A percentile compares a stretch with the other conserved stretches of the same genome.
These are phyloP conservation scores for Fusarium nematophilum DNA, from an alignment of 2,329 filamentous ascomycete genomes.

Conservation along the genomic window DNA sequence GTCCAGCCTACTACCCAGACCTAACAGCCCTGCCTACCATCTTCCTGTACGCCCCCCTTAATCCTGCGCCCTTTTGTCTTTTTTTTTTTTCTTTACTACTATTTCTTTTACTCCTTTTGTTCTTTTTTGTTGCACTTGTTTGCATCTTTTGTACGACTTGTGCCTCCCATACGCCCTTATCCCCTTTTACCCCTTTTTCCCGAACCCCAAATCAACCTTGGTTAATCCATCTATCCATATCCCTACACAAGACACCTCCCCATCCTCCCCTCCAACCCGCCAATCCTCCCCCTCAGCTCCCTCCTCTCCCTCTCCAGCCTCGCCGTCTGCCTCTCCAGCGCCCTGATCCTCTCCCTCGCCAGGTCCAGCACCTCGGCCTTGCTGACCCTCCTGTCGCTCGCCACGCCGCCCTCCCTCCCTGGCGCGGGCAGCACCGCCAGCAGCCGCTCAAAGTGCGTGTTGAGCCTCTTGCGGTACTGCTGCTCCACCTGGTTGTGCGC, in stretches of 20 bases:
- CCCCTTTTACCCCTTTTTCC: slow-evolving; percentile 18
- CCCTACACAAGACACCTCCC: slow-evolving; percentile 17
- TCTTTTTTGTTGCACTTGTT: too few relatives aligned
- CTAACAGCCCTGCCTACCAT: too few relatives aligned
- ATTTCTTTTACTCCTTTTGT: too few relatives aligned
- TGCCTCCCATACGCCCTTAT: slow-evolving; percentile 5
- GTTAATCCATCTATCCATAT: too few relatives aligned
- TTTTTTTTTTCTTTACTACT: not conserved
- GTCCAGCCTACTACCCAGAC: too few relatives aligned
- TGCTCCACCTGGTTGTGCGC: slow-evolving; percentile 61
- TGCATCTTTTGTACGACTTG: slow-evolving; percentile 18
- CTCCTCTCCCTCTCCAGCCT: slow-evolving; percentile 52
- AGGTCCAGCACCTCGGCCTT: slow-evolving; percentile 60
- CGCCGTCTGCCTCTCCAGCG: slow-evolving; percentile 53
- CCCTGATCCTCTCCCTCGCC: slow-evolving; percentile 55
- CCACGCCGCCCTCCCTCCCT: slow-evolving; percentile 44
- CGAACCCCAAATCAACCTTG: too few relatives aligned
- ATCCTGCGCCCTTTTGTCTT: not conserved
- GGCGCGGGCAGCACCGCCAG: slow-evolving; percentile 53
- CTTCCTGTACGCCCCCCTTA: too few relatives aligned
- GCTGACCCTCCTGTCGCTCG: slow-evolving; percentile 51
- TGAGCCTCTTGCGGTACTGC: slow-evolving; percentile 60
- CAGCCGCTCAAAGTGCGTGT: slow-evolving; percentile 58
- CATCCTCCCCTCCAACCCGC: slow-evolving; percentile 18
- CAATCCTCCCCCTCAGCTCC: slow-evolving; percentile 41